Evolutionary conservation across 192 early-diverging fungal genomes (phyloP).

Genomic region (Thoreauomyces humboldtii): DNA sequence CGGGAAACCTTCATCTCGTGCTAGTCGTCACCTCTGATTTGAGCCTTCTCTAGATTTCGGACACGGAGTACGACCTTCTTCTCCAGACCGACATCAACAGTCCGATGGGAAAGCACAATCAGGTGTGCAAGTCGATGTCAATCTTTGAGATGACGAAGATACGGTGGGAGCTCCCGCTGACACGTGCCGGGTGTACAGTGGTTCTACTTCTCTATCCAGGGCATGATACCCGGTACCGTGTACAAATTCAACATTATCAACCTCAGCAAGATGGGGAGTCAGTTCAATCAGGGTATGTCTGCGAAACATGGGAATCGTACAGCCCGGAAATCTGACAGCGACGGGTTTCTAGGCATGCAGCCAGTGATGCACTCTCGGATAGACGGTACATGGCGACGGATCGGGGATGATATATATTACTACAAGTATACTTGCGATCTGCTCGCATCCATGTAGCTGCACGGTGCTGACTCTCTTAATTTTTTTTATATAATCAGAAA

Average conservation of each 20-base stretch:
- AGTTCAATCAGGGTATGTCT: constrained; percentile 49
- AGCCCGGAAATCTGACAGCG: neutral
- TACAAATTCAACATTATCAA: constrained; percentile 59
- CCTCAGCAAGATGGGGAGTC: constrained; percentile 50
- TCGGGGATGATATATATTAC: constrained; percentile 48
- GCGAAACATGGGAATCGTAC: neutral
- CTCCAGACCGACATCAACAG: constrained; percentile 52
- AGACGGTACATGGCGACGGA: constrained; percentile 41
- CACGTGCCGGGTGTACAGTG: constrained; percentile 31
- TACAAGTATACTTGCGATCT: constrained; percentile 34
- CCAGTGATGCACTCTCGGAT: constrained; percentile 48
- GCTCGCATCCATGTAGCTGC: neutral
- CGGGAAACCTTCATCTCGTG: neutral
- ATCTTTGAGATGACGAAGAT: constrained; percentile 1
- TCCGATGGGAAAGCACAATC: constrained; percentile 50
- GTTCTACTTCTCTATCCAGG: constrained; percentile 52
- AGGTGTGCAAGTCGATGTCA: constrained; percentile 25
- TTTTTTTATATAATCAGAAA: too few relatives aligned
- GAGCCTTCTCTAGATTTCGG: constrained; percentile 16
- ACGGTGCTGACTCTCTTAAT: neutral
- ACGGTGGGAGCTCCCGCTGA: neutral
- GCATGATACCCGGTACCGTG: constrained; percentile 25
- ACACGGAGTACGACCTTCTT: constrained; percentile 49
- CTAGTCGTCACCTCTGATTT: constrained; percentile 9
- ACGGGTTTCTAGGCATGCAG: constrained; percentile 45